Percentiles rank a stretch among this genome's conserved stretches.
Conservation (phyloP, 495 filamentous ascomycete species). For the Zalerion maritima region DNA sequence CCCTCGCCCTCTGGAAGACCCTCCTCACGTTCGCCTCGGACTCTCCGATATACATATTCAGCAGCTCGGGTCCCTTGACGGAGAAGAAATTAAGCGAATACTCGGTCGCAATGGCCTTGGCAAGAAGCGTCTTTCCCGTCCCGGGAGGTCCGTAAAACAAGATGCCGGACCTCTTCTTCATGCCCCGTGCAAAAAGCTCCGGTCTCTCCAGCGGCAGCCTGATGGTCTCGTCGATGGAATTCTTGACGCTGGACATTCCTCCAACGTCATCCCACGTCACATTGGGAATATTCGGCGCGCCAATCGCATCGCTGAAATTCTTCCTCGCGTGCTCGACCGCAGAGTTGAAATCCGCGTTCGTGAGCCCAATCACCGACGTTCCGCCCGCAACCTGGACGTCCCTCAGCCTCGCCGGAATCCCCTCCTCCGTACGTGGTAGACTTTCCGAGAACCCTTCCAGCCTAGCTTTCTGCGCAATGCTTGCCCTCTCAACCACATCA, state of each 20-base stretch:
- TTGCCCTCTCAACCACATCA: constrained; percentile 83
- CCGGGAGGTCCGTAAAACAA: constrained; percentile 96
- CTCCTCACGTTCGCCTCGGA: constrained; percentile 94
- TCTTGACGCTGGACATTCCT: constrained; percentile 84
- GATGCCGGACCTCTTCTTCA: constrained; percentile 98
- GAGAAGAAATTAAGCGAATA: constrained; percentile 99
- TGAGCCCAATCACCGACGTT: constrained; percentile 57
- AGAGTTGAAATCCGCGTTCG: constrained; percentile 73
- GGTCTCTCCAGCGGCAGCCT: constrained; percentile 84
- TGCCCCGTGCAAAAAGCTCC: constrained; percentile 91
- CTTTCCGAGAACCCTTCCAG: constrained; percentile 59
- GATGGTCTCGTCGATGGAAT: constrained; percentile 91
- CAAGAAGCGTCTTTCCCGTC: constrained; percentile 91
- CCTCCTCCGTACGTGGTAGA: constrained; percentile 11
- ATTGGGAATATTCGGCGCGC: constrained; percentile 95
- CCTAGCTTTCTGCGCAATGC: constrained; percentile 56
- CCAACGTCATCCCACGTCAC: constrained; percentile 95
- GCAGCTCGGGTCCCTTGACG: constrained; percentile 90
- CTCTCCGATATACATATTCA: constrained; percentile 99
- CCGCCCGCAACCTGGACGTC: constrained; percentile 90
- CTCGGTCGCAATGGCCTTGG: constrained; percentile 95
- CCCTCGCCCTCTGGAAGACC: constrained; percentile 87
- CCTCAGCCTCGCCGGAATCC: constrained; percentile 33
- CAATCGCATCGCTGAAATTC: constrained; percentile 95
- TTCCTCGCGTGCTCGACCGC: constrained; percentile 90